These are phyloP conservation scores for Coprinopsis marcescibilis DNA, from an alignment of 768 basidiomycete species.

Conservation along the genomic window DNA sequence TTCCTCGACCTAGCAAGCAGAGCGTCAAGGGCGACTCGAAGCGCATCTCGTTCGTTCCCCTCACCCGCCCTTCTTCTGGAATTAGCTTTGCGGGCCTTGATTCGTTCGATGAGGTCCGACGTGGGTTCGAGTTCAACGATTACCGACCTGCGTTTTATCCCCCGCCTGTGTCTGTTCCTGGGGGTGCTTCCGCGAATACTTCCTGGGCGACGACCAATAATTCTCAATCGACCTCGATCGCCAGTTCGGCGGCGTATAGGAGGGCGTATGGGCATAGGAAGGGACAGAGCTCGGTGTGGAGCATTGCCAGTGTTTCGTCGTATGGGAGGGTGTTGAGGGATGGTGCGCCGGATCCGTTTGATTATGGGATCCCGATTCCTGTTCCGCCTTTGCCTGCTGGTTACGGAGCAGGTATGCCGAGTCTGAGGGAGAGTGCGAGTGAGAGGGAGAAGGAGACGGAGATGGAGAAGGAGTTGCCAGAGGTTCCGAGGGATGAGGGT, in stretches of 20 bases:
- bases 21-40: conserved; percentile 20
- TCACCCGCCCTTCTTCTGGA: conserved; percentile 43
- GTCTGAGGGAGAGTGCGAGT: conserved; percentile 2
- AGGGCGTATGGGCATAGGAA: conserved; percentile 30
- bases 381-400: conserved; percentile 1
- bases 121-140: conserved; percentile 69
- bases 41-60: conserved; percentile 12
- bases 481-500: background rate
- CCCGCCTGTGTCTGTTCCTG: conserved; percentile 26
- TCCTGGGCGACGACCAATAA: too few relatives aligned
- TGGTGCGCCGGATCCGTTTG: conserved; percentile 69
- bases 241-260: conserved; percentile 7
- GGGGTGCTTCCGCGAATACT: background rate
- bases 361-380: conserved; percentile 50
- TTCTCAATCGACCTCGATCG: background rate
- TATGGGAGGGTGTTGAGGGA: conserved; percentile 63
- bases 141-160: conserved; percentile 65
- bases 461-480: background rate
- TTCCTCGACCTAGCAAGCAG: conserved; percentile 4
- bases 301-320: conserved; percentile 76
- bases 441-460: background rate
- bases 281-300: conserved; percentile 57
- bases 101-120: conserved; percentile 72
- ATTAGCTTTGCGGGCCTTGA: conserved; percentile 68
- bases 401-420: background rate